A percentile compares a stretch with the other conserved stretches of the same genome.
These are phyloP conservation scores for Hypoxylon fuscum DNA, from an alignment of 495 filamentous ascomycete species.

Conservation along the genomic window DNA sequence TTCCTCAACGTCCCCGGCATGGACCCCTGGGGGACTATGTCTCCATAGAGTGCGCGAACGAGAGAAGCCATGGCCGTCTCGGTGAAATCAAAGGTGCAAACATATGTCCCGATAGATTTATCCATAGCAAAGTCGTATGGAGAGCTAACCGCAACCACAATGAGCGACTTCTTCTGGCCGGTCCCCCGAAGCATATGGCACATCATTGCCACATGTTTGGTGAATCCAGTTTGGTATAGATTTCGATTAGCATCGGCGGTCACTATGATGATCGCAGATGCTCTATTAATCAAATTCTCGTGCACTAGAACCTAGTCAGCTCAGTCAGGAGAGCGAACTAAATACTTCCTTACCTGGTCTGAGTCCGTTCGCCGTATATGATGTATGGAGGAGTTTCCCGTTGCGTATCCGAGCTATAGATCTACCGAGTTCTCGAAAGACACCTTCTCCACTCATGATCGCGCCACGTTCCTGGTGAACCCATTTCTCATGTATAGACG, in stretches of 20 bases:
- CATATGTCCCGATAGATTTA: conserved; percentile 81
- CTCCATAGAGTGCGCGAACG: conserved; percentile 82
- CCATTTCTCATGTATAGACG: conserved; percentile 62
- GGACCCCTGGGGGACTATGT: conserved; percentile 73
- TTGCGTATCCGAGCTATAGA: conserved; percentile 82
- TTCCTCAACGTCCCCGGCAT: conserved; percentile 84
- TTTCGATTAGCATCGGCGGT: conserved; percentile 92
- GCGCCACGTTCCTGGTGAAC: conserved; percentile 68
- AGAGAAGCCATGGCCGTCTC: conserved; percentile 86
- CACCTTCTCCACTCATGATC: conserved; percentile 85
- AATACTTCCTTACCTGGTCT: conserved; percentile 62
- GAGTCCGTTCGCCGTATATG: conserved; percentile 89
- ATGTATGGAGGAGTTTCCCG: conserved; percentile 86
- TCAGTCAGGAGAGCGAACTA: not conserved
- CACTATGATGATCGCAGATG: conserved; percentile 83
- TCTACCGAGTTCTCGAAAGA: conserved; percentile 84
- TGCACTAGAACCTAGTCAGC: conserved; percentile 62
- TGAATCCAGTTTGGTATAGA: conserved; percentile 88
- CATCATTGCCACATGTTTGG: conserved; percentile 94
- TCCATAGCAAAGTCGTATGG: conserved; percentile 97
- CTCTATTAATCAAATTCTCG: conserved; percentile 87
- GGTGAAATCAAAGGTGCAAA: conserved; percentile 94
- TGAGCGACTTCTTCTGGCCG: conserved; percentile 73
- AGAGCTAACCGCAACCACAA: conserved; percentile 90
- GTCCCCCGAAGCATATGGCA: conserved; percentile 68